phyloP scores from a whole-genome alignment of 306 rosid genomes.

The Rubus parviflorus region DNA sequence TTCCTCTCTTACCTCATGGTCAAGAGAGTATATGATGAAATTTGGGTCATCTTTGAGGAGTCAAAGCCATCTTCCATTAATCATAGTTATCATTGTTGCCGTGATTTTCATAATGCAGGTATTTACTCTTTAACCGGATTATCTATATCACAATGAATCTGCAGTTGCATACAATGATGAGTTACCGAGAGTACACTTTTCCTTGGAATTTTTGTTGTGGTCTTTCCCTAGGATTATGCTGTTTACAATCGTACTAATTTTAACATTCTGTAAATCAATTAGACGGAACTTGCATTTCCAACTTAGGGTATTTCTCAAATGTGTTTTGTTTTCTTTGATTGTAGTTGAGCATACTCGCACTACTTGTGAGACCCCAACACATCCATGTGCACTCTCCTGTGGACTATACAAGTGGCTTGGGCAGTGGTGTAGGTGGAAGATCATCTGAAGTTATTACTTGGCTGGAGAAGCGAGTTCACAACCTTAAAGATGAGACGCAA shows the following conservation, averaged over 20 bases:
- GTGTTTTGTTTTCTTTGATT: constrained; percentile 28
- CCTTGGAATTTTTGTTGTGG: not conserved
- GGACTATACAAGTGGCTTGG: constrained; percentile 42
- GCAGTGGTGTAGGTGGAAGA: constrained; percentile 44
- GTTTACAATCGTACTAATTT: not conserved
- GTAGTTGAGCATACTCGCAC: constrained; percentile 90
- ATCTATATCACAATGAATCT: constrained; percentile 12
- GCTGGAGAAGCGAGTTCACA: constrained; percentile 84
- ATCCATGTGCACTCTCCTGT: constrained; percentile 60
- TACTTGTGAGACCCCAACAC: constrained; percentile 81
- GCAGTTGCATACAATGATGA: not conserved
- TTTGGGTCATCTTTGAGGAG: constrained; percentile 53
- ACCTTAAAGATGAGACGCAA: constrained; percentile 90
- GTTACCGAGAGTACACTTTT: not conserved
- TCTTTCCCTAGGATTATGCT: not conserved
- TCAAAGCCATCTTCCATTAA: constrained; percentile 62
- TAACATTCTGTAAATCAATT: not conserved
- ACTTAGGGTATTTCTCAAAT: not conserved
- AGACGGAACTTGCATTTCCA: not conserved
- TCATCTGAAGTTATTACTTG: constrained; percentile 57
- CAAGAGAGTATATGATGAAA: constrained; percentile 46
- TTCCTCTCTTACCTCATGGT: constrained; percentile 42
- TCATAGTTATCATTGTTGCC: constrained; percentile 54
- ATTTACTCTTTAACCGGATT: constrained; percentile 18
- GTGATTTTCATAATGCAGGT: constrained; percentile 96